Percentiles rank a stretch among this genome's conserved stretches.
Evolutionary conservation across 2,329 filamentous ascomycete genomes (phyloP).

Genomic region (Cercospora zeina): DNA sequence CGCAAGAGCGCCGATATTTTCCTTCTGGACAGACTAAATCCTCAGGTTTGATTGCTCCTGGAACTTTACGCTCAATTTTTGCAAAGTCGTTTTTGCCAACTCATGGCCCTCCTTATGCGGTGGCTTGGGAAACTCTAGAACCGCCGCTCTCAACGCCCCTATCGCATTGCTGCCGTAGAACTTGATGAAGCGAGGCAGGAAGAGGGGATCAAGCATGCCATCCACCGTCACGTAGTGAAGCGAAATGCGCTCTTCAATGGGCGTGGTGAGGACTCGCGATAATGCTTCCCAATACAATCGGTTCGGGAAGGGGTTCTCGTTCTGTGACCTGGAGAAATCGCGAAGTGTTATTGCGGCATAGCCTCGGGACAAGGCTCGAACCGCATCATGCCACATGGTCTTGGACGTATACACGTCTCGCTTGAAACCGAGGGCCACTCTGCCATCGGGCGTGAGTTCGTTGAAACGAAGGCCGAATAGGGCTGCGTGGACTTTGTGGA

Average conservation of each 20-base stretch:
- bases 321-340: constrained; percentile 72
- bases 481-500: constrained; percentile 75
- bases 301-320: constrained; percentile 71
- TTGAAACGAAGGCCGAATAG: constrained; percentile 66
- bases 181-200: constrained; percentile 69
- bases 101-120: constrained; percentile 20
- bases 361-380: constrained; percentile 48
- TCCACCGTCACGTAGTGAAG: constrained; percentile 55
- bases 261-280: constrained; percentile 73
- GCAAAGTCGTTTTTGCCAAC: constrained; percentile 12
- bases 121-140: constrained; percentile 16
- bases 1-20: constrained; percentile 1
- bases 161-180: constrained; percentile 54
- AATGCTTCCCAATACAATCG: constrained; percentile 80
- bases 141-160: constrained; percentile 13
- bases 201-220: constrained; percentile 59
- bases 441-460: constrained; percentile 70
- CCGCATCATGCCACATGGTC: constrained; percentile 16
- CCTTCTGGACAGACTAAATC: neutral
- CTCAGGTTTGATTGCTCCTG: constrained; percentile 13
- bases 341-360: constrained; percentile 81
- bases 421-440: constrained; percentile 70
- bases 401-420: constrained; percentile 14
- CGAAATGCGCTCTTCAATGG: constrained; percentile 52
- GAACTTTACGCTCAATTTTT: constrained; percentile 11